Conservation (phyloP, 1,284 basidiomycete species). For the Trametes pubescens region DNA sequence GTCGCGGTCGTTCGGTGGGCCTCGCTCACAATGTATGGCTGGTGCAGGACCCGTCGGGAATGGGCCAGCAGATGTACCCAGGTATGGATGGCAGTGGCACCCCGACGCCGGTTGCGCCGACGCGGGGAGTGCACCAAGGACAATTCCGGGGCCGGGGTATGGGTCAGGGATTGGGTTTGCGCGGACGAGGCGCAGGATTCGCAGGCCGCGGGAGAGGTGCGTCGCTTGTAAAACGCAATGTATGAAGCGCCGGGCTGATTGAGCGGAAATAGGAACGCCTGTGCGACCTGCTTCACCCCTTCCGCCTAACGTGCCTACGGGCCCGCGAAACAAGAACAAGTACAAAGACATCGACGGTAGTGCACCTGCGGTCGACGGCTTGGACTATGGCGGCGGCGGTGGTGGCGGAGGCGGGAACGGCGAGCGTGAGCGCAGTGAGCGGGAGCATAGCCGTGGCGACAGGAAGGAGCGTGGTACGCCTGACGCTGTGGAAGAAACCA, state of each 20-base stretch:
- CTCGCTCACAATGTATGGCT: conserved; percentile 34
- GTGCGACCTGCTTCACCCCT: conserved; percentile 80
- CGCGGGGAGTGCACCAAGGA: conserved; percentile 55
- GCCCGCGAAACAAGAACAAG: conserved; percentile 85
- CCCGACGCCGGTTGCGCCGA: conserved; percentile 42
- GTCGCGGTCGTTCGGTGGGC: neutral
- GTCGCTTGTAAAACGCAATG: conserved; percentile 18
- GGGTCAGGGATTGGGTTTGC: conserved; percentile 42
- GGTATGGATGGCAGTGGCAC: conserved; percentile 56
- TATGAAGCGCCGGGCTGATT: neutral
- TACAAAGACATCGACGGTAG: conserved; percentile 87
- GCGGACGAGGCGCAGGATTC: conserved; percentile 44
- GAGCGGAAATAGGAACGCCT: conserved; percentile 44
- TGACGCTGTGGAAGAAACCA: conserved; percentile 36
- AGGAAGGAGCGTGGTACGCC: conserved; percentile 35
- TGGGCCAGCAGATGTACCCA: conserved; percentile 65
- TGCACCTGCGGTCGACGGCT: conserved; percentile 80
- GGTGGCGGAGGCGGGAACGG: conserved; percentile 46
- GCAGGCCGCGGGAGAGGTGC: conserved; percentile 49
- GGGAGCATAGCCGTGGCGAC: conserved; percentile 27
- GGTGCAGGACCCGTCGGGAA: conserved; percentile 44
- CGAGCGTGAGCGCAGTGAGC: conserved; percentile 26
- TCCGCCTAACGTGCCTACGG: conserved; percentile 84
- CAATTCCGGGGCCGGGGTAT: conserved; percentile 66
- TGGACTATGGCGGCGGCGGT: conserved; percentile 79